These are phyloP conservation scores for Podospora didyma DNA, from an alignment of 495 filamentous ascomycete species.

Conservation along the genomic window DNA sequence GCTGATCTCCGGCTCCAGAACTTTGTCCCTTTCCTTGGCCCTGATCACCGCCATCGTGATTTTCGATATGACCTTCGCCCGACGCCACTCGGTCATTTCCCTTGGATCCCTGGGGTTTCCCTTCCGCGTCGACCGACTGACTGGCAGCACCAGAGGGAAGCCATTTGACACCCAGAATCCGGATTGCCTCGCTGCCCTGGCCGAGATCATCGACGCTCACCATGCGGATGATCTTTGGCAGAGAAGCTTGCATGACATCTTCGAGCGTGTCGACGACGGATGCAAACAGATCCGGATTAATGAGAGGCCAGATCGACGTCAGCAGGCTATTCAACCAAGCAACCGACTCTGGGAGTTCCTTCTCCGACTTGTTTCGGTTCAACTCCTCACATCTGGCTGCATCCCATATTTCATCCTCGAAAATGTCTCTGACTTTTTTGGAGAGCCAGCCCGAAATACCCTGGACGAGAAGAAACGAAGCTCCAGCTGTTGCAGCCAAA, in stretches of 20 bases:
- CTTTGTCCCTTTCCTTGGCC: constrained; percentile 25
- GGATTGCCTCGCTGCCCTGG: constrained; percentile 61
- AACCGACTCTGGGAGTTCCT: constrained; percentile 53
- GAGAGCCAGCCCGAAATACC: constrained; percentile 49
- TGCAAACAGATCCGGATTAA: constrained; percentile 67
- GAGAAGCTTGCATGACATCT: constrained; percentile 67
- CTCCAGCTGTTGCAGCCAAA: constrained; percentile 5
- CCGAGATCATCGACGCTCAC: constrained; percentile 66
- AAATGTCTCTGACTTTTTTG: constrained; percentile 49
- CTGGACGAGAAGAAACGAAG: constrained; percentile 34
- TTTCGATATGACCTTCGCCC: constrained; percentile 31
- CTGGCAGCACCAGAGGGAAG: constrained; percentile 61
- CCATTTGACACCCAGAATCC: constrained; percentile 63
- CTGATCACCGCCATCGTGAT: constrained; percentile 13
- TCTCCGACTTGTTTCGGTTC: constrained; percentile 27
- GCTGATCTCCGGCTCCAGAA: constrained; percentile 30
- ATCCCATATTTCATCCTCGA: constrained; percentile 62
- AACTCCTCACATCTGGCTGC: constrained; percentile 48
- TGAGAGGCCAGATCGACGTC: constrained; percentile 60
- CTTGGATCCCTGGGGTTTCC: constrained; percentile 36
- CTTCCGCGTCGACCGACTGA: constrained; percentile 51
- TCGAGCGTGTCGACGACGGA: constrained; percentile 62
- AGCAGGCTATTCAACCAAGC: constrained; percentile 65
- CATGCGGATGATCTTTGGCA: constrained; percentile 62
- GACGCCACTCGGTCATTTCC: constrained; percentile 47